Conservation (phyloP, 2,329 filamentous ascomycete genomes). For the Fusarium sulawesiense region DNA sequence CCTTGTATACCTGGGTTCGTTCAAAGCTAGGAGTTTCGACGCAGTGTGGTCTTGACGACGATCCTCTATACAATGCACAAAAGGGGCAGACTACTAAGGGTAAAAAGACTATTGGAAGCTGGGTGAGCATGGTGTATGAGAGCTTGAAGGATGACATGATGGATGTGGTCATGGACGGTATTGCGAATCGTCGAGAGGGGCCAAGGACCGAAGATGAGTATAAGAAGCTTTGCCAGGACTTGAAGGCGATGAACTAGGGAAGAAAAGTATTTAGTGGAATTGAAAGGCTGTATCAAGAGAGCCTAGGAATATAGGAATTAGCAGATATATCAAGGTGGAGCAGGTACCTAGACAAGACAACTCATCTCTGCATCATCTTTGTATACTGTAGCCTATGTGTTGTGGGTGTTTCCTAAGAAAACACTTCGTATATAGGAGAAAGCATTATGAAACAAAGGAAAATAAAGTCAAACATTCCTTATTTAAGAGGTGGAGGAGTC, state of each 20-base stretch:
- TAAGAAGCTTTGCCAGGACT: conserved; percentile 36
- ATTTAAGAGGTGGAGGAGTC: conserved; percentile 1
- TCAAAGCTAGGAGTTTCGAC: conserved; percentile 44
- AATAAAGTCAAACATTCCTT: rapidly evolving
- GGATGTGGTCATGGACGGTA: conserved; percentile 45
- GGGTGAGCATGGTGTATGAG: conserved; percentile 50
- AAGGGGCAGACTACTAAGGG: conserved; percentile 32
- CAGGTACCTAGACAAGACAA: conserved; percentile 8
- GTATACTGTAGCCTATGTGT: not conserved
- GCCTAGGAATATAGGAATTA: not conserved
- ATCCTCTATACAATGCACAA: conserved; percentile 44
- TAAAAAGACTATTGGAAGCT: conserved; percentile 51
- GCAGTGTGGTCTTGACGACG: conserved; percentile 50
- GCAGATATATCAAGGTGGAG: not conserved
- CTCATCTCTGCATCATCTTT: conserved; percentile 19
- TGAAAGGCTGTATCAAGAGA: not conserved
- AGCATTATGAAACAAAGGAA: too few relatives aligned
- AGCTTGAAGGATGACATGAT: conserved; percentile 45
- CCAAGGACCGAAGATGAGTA: conserved; percentile 40
- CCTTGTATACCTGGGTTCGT: conserved; percentile 49
- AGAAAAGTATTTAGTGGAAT: not conserved
- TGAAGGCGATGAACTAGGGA: conserved; percentile 17
- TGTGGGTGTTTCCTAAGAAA: not conserved
- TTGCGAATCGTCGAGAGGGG: conserved; percentile 34
- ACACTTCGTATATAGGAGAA: too few relatives aligned